A percentile compares a stretch with the other conserved stretches of the same genome.
Evolutionary conservation across 176 grass and related monocot species (phyloP).

Genomic region (Panicum miliaceum): DNA sequence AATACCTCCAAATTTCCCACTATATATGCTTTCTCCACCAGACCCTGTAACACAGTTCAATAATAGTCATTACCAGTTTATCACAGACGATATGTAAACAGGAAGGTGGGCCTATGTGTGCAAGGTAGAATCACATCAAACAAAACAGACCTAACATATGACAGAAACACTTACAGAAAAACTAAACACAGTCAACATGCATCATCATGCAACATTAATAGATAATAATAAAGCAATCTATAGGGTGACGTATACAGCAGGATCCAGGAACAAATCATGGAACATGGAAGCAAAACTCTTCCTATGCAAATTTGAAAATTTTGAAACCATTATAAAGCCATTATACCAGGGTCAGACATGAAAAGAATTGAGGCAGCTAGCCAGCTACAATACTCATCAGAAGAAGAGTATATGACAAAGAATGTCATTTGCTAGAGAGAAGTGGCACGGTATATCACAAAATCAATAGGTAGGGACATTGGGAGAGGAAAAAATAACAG

Average conservation of each 20-base stretch:
- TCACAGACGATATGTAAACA: neutral
- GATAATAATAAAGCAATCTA: neutral
- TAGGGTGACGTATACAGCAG: neutral
- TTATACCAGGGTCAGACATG: neutral
- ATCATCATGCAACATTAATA: conserved; percentile 4
- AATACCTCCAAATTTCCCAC: conserved; percentile 86
- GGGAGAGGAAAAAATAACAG: conserved; percentile 15
- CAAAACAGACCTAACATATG: neutral
- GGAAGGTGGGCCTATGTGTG: neutral
- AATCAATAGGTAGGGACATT: neutral
- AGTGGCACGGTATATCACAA: neutral
- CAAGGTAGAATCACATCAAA: conserved; percentile 24
- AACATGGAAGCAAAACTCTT: neutral
- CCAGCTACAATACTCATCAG: neutral
- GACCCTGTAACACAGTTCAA: conserved; percentile 57
- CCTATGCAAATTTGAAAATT: neutral
- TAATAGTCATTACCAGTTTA: conserved; percentile 10
- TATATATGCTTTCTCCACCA: conserved; percentile 71
- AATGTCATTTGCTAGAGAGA: neutral
- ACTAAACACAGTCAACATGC: neutral
- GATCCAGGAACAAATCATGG: neutral
- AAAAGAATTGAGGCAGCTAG: neutral
- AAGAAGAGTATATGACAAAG: neutral
- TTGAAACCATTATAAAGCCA: neutral
- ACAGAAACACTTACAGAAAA: conserved; percentile 9